These are phyloP conservation scores for Discostella stelligeroides DNA, from an alignment of 108 stramenopile genomes.

Conservation along the genomic window DNA sequence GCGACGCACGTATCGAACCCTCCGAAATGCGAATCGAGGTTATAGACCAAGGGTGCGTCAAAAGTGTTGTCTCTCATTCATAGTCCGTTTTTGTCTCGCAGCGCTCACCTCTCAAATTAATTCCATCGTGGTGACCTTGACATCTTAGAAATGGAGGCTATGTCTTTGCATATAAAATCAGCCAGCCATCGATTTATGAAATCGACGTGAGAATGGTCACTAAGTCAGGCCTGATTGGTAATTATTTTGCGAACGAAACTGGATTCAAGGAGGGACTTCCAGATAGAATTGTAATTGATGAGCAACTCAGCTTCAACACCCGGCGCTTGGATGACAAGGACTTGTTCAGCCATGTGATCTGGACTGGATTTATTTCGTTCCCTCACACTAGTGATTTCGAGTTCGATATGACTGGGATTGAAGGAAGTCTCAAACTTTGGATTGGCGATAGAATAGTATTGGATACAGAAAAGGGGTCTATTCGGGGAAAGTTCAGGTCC, in stretches of 20 bases:
- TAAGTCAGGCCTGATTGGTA: slow-evolving; percentile 12
- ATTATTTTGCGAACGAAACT: slow-evolving; percentile 13
- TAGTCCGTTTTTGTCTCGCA: neutral
- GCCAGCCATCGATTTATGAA: slow-evolving; percentile 22
- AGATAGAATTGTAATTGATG: neutral
- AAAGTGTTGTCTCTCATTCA: neutral
- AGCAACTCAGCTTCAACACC: slow-evolving; percentile 19
- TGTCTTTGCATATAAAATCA: slow-evolving; percentile 27
- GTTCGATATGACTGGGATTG: slow-evolving; percentile 30
- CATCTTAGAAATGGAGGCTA: slow-evolving; percentile 21
- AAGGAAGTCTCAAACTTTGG: slow-evolving; percentile 19
- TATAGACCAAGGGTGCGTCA: slow-evolving; percentile 28
- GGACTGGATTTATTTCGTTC: slow-evolving; percentile 34
- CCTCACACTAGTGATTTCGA: slow-evolving; percentile 26
- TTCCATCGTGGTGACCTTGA: neutral
- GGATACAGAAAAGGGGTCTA: slow-evolving; percentile 7
- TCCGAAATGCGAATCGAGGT: slow-evolving; percentile 9
- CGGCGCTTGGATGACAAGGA: neutral
- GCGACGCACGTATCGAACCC: neutral
- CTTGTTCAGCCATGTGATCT: slow-evolving; percentile 8
- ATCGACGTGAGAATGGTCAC: slow-evolving; percentile 37
- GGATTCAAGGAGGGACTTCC: slow-evolving; percentile 14
- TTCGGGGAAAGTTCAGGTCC: slow-evolving; percentile 14
- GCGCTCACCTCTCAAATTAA: neutral
- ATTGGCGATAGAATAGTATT: slow-evolving; percentile 13